Evolutionary conservation across 129 eudicot genomes (phyloP), one percentile per base, ranked within the genome.

Genomic region (Artemisia annua): DNA sequence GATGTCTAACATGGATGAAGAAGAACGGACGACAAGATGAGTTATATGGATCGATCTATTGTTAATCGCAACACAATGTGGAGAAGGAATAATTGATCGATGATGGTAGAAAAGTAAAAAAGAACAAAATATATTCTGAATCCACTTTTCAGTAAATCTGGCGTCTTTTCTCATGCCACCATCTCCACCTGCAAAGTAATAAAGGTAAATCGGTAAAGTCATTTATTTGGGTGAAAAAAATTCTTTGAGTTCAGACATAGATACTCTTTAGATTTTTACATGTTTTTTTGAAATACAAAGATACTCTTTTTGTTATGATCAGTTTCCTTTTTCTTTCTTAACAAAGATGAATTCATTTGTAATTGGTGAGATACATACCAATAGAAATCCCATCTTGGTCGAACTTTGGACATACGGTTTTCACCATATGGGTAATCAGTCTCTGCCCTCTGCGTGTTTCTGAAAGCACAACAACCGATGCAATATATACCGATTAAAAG

Each of bases 341-440:
- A 48, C 32, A 19, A 46, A 76, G 51, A 81, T 32, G 39, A 6
- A 53, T 32, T 35, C 4, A 70, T 32, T 72, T 58, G 60, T 22
- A 39, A 43, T 52, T 39, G 14, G 12, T 32, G 18, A 79, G 73
- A 71, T 46, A 26, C 81, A 67, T 83, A 92, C 96, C 96, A 92
- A 79, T 85, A 63, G 79, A 76, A 89, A 49, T 92, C 96, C 96
- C 97, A 89, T 81, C 97, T 78, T 28, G 96, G 97, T n/a, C 90
- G 89, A 74, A 85, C 81, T 80, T 92, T 92, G 78, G 82, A 79
- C 96, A 92, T 89, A 46, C 89, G 85, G 74, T 79, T 87, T 50
- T 77, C 85, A 8, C 94, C 96, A 78, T 85, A 89, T 1, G 96
- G 96, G 78, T 86, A 80, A 62, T 89, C 87, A 7, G 85, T 74